Percentiles rank a stretch among this genome's conserved stretches.
phyloP scores from a whole-genome alignment of 345 rosid species.

The Cardamine resedifolia region DNA sequence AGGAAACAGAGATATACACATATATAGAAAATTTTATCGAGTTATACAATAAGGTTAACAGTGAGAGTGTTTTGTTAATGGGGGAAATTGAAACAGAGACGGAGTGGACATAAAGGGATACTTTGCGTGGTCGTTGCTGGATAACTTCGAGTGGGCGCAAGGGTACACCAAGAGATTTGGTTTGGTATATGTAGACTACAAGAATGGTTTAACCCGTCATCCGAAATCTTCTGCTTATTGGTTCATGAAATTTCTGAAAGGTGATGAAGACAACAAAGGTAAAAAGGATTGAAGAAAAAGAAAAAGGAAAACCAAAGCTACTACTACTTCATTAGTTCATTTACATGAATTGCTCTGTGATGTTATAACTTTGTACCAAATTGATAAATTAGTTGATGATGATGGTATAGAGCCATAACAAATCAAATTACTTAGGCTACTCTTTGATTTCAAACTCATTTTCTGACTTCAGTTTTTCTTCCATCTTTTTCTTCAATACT shows the following conservation, averaged over 20 bases:
- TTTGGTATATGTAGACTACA: conserved; percentile 79
- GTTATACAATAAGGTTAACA: neutral
- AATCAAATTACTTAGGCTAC: neutral
- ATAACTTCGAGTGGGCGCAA: conserved; percentile 92
- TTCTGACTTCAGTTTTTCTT: neutral
- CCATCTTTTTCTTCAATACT: too few relatives aligned
- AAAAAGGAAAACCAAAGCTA: neutral
- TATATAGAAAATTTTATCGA: neutral
- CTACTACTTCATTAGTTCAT: too few relatives aligned
- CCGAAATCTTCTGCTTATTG: conserved; percentile 90
- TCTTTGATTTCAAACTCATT: conserved; percentile 21
- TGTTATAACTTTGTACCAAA: conserved; percentile 29
- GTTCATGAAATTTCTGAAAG: conserved; percentile 75
- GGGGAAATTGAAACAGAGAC: conserved; percentile 48
- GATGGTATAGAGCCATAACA: conserved; percentile 23
- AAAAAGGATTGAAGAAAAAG: conserved; percentile 41
- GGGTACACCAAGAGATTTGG: conserved; percentile 95
- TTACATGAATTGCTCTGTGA: conserved; percentile 19
- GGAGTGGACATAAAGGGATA: conserved; percentile 88
- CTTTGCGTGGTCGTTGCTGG: conserved; percentile 91
- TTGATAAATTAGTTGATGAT: neutral
- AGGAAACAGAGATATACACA: neutral
- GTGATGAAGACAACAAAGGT: conserved; percentile 44
- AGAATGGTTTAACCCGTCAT: conserved; percentile 71
- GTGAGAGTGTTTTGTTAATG: neutral